Percentiles rank a stretch among this genome's conserved stretches.
phyloP scores from a whole-genome alignment of 2,329 filamentous ascomycete genomes.

The Aspergillus japonicus region DNA sequence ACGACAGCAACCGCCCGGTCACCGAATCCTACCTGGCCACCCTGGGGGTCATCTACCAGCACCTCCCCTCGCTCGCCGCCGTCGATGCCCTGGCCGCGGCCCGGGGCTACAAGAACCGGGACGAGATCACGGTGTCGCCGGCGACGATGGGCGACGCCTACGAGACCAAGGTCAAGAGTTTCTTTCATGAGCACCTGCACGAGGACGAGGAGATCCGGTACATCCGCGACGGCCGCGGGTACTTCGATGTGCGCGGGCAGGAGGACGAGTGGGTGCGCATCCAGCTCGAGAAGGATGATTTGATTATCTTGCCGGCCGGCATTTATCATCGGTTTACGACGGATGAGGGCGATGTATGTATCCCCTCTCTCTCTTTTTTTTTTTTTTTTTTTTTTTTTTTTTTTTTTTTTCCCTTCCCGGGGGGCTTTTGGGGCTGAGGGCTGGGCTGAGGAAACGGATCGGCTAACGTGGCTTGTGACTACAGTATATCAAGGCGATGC shows the following conservation, averaged over 20 bases:
- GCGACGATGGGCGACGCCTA: constrained; percentile 81
- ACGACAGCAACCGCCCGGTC: constrained; percentile 77
- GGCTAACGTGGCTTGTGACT: not conserved
- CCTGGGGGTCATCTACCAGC: constrained; percentile 78
- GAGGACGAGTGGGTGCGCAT: constrained; percentile 89
- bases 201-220: constrained; percentile 99
- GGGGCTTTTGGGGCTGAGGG: too few relatives aligned
- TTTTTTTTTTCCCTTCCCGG: too few relatives aligned
- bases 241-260: constrained; percentile 84
- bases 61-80: constrained; percentile 60
- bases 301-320: constrained; percentile 89
- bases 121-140: constrained; percentile 87
- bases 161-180: constrained; percentile 88
- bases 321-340: constrained; percentile 99
- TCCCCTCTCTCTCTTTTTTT: too few relatives aligned
- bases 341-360: constrained; percentile 78
- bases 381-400: too few relatives aligned
- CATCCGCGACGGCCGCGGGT: constrained; percentile 82
- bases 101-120: constrained; percentile 88
- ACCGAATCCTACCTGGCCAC: constrained; percentile 63
- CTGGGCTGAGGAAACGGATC: too few relatives aligned
- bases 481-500: constrained; percentile 92
- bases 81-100: constrained; percentile 73
- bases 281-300: constrained; percentile 75
- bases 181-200: constrained; percentile 94